phyloP scores from a whole-genome alignment of 2,329 filamentous ascomycete genomes.

The Aspergillus sojae region DNA sequence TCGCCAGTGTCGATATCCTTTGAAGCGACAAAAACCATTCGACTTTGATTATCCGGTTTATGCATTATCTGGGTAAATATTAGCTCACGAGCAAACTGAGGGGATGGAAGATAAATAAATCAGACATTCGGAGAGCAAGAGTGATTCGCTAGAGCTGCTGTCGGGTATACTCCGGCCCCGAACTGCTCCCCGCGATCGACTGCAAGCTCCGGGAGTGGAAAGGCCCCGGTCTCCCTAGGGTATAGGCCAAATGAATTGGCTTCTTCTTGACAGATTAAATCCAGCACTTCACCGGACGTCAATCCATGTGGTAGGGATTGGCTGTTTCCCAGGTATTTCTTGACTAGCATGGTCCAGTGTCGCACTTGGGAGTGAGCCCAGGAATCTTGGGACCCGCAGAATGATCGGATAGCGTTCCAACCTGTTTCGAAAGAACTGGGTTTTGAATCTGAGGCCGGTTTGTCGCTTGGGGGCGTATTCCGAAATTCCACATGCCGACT shows the following conservation, averaged over 20 bases:
- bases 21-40: constrained; percentile 35
- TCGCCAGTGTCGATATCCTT: constrained; percentile 32
- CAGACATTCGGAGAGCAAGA: constrained; percentile 26
- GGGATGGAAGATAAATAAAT: neutral
- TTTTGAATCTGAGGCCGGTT: neutral
- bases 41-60: constrained; percentile 32
- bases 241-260: constrained; percentile 26
- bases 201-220: constrained; percentile 1
- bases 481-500: constrained; percentile 19
- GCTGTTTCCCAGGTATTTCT: constrained; percentile 30
- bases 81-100: neutral
- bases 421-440: constrained; percentile 12
- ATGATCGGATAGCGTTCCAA: constrained; percentile 29
- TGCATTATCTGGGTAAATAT: constrained; percentile 27
- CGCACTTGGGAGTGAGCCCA: constrained; percentile 34
- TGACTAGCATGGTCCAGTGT: constrained; percentile 29
- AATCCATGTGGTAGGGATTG: constrained; percentile 17
- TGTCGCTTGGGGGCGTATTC: no score
- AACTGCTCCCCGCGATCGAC: constrained; percentile 22
- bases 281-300: constrained; percentile 7
- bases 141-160: constrained; percentile 25
- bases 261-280: constrained; percentile 24
- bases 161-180: constrained; percentile 23
- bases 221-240: constrained; percentile 18
- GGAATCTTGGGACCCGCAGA: constrained; percentile 33